Evolutionary conservation across 2,329 filamentous ascomycete genomes (phyloP).

Genomic region (Fusarium napiforme): DNA sequence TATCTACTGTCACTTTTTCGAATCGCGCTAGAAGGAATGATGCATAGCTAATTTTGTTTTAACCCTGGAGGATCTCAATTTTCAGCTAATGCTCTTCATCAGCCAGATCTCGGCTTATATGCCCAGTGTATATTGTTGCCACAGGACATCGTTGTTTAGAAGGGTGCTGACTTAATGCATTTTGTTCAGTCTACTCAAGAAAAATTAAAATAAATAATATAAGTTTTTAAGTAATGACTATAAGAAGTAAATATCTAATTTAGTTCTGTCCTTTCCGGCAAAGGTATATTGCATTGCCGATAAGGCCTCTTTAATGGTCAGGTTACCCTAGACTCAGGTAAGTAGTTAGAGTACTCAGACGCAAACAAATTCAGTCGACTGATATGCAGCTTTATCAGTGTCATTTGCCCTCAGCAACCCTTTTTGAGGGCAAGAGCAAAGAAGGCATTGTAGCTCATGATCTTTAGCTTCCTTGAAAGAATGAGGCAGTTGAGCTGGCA

Average conservation of each 20-base stretch:
- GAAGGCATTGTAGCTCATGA: neutral
- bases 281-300: neutral
- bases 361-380: neutral
- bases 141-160: accelerated
- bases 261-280: accelerated
- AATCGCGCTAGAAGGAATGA: accelerated
- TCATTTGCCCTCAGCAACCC: neutral
- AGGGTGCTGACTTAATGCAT: accelerated
- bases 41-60: accelerated
- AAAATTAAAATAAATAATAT: neutral
- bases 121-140: accelerated
- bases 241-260: neutral
- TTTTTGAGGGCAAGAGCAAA: neutral
- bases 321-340: accelerated
- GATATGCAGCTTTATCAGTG: accelerated
- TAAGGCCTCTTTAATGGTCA: accelerated
- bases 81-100: no score
- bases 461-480: neutral
- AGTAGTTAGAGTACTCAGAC: accelerated
- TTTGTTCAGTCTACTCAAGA: accelerated
- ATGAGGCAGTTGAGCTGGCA: no score
- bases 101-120: no score
- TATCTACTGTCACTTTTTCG: no score
- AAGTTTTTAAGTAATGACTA: accelerated
- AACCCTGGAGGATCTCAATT: no score